Base-by-base conservation (phyloP, 805 yeast genomes). In the Kazachstania psychrophila region DNA sequence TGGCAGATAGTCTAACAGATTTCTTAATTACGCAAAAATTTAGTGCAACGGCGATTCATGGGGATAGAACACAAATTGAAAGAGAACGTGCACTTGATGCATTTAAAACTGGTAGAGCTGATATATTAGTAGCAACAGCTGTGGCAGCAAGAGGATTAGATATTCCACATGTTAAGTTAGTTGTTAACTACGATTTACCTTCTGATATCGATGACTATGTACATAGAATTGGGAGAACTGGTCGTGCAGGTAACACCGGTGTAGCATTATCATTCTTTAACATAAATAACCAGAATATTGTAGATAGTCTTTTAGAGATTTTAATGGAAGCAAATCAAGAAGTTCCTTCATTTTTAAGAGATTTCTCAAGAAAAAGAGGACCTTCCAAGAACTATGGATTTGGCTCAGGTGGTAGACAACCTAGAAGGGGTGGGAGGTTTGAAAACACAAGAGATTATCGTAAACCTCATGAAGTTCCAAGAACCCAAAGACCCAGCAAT, bases 111-210 rank as follows among this genome's bases (percentile, higher is more conserved):
- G 97, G 96, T 58, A 70, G 73, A 52, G 83, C 96, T 29, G 94
- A 95, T 49, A 78, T 89, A 49, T 73, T 92, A 69, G 98, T 89
- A 46, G 97, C 98, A 33, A 89, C 98, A 51, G 97, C 97, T 39
- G 97, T 89, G 51, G 98, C 98, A 49, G 96, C 97, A 41, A 85
- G 98, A 79, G 98, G 98, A 71, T 77, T 92, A 66, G 98, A 92
- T 75, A 89, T 89, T 70, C 97, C 98, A 60, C 88, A 89, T 64
- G 97, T 89, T 52, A 79, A 92, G 31, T 96, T 89, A 61, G 97
- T 89, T 56, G 81, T 89, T 68, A 92, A 89, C 76, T 92, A 81
- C 64, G 97, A 89, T 62, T 72, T 89, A 62, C 97, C 98, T 60
- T 70, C 80, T 58, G 96, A 92, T 64, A 84, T 89, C 58, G 97